A percentile compares a stretch with the other conserved stretches of the same genome.
These are phyloP conservation scores for Rosa lucieae DNA, from an alignment of 306 rosid genomes.

Conservation along the genomic window DNA sequence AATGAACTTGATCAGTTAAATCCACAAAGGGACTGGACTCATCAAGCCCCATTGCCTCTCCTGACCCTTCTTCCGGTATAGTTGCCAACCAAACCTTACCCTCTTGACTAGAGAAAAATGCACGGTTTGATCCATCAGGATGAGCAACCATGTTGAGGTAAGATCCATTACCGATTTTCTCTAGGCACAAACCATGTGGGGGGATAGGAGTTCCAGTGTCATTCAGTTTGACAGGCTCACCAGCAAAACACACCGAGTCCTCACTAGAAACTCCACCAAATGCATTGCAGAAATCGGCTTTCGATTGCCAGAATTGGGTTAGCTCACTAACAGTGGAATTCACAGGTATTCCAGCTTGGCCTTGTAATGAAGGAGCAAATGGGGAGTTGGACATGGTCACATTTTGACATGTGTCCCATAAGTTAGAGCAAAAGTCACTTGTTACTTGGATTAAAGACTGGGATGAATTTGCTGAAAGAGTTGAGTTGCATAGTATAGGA, in stretches of 20 bases:
- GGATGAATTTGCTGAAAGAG: constrained; percentile 58
- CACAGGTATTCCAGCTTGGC: constrained; percentile 47
- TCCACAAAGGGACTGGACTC: constrained; percentile 83
- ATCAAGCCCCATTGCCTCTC: constrained; percentile 54
- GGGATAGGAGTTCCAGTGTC: constrained; percentile 42
- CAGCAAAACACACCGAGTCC: constrained; percentile 71
- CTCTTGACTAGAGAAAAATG: constrained; percentile 73
- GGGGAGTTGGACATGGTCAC: constrained; percentile 74
- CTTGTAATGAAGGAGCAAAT: constrained; percentile 69
- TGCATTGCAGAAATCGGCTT: constrained; percentile 72
- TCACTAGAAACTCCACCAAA: constrained; percentile 71
- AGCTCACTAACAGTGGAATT: constrained; percentile 50
- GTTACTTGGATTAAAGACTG: constrained; percentile 52
- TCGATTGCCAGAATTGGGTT: constrained; percentile 76
- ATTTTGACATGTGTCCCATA: constrained; percentile 86
- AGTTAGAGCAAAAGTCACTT: constrained; percentile 57
- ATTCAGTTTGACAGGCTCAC: constrained; percentile 64
- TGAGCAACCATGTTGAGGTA: constrained; percentile 87
- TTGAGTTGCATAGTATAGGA: constrained; percentile 85
- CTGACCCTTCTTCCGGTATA: constrained; percentile 71
- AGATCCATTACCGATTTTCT: constrained; percentile 91
- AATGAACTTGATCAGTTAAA: constrained; percentile 76
- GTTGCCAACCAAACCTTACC: constrained; percentile 86
- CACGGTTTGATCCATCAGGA: constrained; percentile 93
- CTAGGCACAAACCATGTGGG: constrained; percentile 82